phyloP scores from a whole-genome alignment of 371 early-diverging fungal genomes.

The Mortierella polycephala region DNA sequence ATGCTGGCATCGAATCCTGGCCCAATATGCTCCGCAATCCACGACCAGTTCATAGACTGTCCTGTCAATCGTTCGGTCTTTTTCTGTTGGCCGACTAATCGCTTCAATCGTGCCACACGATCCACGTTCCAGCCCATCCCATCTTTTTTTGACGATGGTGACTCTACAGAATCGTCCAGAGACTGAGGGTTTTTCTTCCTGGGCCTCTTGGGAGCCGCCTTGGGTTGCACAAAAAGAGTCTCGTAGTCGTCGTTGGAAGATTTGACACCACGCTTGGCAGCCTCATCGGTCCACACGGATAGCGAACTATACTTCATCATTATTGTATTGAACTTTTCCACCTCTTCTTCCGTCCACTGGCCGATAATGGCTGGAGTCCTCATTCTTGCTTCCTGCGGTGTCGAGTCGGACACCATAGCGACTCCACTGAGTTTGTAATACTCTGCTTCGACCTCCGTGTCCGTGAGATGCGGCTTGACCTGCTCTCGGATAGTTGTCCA shows the following conservation, averaged over 20 bases:
- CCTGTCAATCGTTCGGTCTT: conserved; percentile 8
- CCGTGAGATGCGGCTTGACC: conserved; percentile 31
- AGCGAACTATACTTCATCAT: conserved; percentile 35
- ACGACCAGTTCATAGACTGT: conserved; percentile 30
- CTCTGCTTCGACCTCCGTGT: conserved; percentile 38
- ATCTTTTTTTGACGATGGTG: not conserved
- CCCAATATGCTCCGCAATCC: conserved; percentile 52
- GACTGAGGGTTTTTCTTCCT: not conserved
- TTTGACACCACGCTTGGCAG: conserved; percentile 6
- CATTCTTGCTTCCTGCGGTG: not conserved
- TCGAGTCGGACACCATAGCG: not conserved
- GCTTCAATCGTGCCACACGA: conserved; percentile 16
- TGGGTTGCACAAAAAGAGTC: conserved; percentile 1
- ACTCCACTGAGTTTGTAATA: conserved; percentile 43
- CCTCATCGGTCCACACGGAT: conserved; percentile 19
- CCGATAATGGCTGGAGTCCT: not conserved
- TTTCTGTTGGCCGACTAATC: conserved; percentile 35
- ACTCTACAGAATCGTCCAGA: not conserved
- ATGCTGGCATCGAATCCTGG: conserved; percentile 32
- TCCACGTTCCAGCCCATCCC: conserved; percentile 10
- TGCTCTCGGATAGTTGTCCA: conserved; percentile 31
- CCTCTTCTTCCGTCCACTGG: conserved; percentile 28
- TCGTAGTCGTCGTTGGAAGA: conserved; percentile 21
- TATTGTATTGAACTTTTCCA: conserved; percentile 16
- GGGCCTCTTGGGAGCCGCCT: not conserved